Conservation (phyloP, 176 grass and related monocot species). For the Zoysia pacifica region DNA sequence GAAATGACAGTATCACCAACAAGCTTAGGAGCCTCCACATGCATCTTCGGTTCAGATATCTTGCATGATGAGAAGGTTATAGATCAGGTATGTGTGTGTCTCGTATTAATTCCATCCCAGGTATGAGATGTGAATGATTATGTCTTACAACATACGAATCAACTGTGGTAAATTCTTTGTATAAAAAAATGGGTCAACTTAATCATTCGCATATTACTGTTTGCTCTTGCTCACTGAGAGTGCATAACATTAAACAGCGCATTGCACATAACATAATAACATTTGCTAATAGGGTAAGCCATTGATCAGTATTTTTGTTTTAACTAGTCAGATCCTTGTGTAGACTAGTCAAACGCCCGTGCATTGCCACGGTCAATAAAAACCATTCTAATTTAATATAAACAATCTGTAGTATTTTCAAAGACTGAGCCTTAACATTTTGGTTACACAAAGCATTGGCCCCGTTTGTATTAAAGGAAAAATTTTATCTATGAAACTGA, state of each 20-base stretch:
- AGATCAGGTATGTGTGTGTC: conserved; percentile 68
- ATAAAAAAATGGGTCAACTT: not conserved
- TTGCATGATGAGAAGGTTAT: conserved; percentile 89
- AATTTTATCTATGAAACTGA: too few species aligned
- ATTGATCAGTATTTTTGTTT: not conserved
- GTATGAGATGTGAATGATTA: not conserved
- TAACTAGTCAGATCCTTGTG: not conserved
- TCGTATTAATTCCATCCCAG: conserved; percentile 4
- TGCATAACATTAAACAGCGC: not conserved
- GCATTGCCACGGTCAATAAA: too few species aligned
- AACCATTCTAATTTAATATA: too few species aligned
- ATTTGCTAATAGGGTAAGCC: not conserved
- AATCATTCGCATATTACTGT: not conserved
- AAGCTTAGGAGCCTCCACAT: conserved; percentile 86
- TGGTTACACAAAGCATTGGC: too few species aligned
- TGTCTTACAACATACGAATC: not conserved
- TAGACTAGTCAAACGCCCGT: not conserved
- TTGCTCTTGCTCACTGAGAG: not conserved
- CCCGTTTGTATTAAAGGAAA: too few species aligned
- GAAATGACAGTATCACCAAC: conserved; percentile 68
- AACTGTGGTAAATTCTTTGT: not conserved
- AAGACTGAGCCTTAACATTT: too few species aligned
- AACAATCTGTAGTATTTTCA: too few species aligned
- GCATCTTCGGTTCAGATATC: conserved; percentile 82
- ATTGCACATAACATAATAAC: not conserved